Base-by-base conservation (phyloP, 352 stramenopile genomes). In the Phytophthora lateralis region DNA sequence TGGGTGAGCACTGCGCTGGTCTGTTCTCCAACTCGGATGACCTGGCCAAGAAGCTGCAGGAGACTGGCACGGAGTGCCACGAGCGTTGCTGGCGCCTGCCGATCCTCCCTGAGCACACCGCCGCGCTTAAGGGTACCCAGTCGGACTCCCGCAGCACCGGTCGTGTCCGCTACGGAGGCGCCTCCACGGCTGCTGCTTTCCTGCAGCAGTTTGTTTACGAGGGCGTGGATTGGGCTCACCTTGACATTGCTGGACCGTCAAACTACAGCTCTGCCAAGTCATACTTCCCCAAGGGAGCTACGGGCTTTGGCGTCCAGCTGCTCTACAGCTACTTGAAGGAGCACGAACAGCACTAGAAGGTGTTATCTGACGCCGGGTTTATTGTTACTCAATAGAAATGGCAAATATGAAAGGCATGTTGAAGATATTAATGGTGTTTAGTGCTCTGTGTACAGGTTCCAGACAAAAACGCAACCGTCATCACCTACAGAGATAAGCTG, bases 11-110 rank as follows among this genome's bases (percentile, higher is more conserved):
- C 64, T 95, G 90, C 41, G 93, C 91, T 4, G 91, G 95, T 6
- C 63, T 97, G 20, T 98, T 98, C 67, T 95, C 82, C 60, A 98
- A 98, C 73, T 88, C 91, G 45, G 86, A 97, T 45, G 77, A 86
- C 2, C 63, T 98, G n/a, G 83, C 79, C 9, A 61, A 69, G 42
- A 78, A 85, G 37, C 65, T 98, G 20, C 62, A 88, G 69, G 67
- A 84, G 29, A 73, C 77, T 7, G 89, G 84, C 8, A 81, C 62
- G 18, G 56, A 63, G 27, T 89, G 80, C 29, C 68, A 95, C 52
- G 90, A 97, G 74, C 85, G 86, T 42, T 93, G 89, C 75, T 97
- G 91, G 91, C 85, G 73, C 39, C 68, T 97, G 63, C 91, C 91
- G 10, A 94, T 97, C 60, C 78, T 93, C 7, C 82, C 88, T 0